Base-by-base conservation (phyloP, 1,139 yeast genomes). In the Zygosaccharomyces pseudobailii region DNA sequence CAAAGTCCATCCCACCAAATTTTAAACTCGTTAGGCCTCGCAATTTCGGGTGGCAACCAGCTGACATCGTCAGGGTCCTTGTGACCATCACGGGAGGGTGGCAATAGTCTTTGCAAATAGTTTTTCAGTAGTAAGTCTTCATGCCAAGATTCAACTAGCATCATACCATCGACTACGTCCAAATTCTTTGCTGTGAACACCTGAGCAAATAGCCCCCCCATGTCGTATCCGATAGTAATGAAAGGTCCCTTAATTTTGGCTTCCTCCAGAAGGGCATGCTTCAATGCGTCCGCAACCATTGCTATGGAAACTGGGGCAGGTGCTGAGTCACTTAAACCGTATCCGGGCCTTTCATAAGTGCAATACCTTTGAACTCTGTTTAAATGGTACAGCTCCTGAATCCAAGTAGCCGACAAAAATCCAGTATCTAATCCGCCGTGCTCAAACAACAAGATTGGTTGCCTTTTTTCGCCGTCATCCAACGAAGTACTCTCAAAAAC, bases 331-430 rank as follows among this genome's bases (percentile, higher is more conserved):
- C 92, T 83, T 60, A 84, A 80, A 0, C 87, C 96, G 55, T 77
- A 77, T 0, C 96, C 96, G 2, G 96, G 95, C 37, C 95, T 73
- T 58, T 88, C 96, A 81, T 92, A 88, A 46, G 83, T 75, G 68
- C 96, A 88, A 52, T 83, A 87, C 36, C 88, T 72, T 33, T 82
- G 80, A 23, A 85, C 69, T 52, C 81, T 74, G 60, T 81, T 77
- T 58, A 80, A 67, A 52, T 80, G 80, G 59, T 74, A 76, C 36
- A 84, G 65, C 49, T 85, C 92, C 56, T 82, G 83, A 33, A 85
- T 76, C 95, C 95, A 87, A 40, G 72, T 73, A 49, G 70, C 82
- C 56, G 78, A 77, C 45, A 73, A 79, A 52, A 81, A 87, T 32
- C 79, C 77, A 1, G 87, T 79, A 0, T 85, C 78, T 38, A 74